Conservation (phyloP, 139 green algal genomes). For the Axilococcus clingmanii region DNA sequence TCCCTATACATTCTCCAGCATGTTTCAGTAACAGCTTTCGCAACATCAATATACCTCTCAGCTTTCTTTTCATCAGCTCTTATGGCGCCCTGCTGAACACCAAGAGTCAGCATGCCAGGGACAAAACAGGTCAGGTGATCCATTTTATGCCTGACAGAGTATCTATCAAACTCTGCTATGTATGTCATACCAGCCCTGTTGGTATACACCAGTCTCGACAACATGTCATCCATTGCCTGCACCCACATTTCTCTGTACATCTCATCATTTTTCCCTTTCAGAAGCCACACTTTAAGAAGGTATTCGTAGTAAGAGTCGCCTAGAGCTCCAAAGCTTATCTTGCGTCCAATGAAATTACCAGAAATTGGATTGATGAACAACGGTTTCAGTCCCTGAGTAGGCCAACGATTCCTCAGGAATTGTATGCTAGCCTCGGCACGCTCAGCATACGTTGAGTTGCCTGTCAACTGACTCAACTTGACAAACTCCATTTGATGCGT, state of each 20-base stretch:
- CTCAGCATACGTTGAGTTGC: slow-evolving; percentile 31
- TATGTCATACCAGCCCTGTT: slow-evolving; percentile 49
- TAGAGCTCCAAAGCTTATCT: slow-evolving; percentile 34
- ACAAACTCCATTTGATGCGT: slow-evolving; percentile 69
- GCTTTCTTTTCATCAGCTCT: slow-evolving; percentile 26
- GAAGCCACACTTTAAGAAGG: slow-evolving; percentile 73
- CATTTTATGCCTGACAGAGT: slow-evolving; percentile 35
- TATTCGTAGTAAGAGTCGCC: slow-evolving; percentile 72
- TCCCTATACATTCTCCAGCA: slow-evolving; percentile 45
- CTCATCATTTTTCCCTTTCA: slow-evolving; percentile 22
- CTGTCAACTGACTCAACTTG: slow-evolving; percentile 44
- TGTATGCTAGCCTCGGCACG: slow-evolving; percentile 21
- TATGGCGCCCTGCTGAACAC: slow-evolving; percentile 39
- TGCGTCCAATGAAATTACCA: not conserved
- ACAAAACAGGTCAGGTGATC: slow-evolving; percentile 85
- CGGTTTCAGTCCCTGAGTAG: slow-evolving; percentile 22
- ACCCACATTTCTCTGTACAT: slow-evolving; percentile 34
- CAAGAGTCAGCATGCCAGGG: slow-evolving; percentile 68
- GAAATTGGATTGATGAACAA: slow-evolving; percentile 13
- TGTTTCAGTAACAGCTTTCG: slow-evolving; percentile 30
- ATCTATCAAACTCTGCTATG: slow-evolving; percentile 29
- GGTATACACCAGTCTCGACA: slow-evolving; percentile 43
- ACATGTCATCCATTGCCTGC: slow-evolving; percentile 43
- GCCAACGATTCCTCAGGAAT: slow-evolving; percentile 16
- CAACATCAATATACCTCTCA: slow-evolving; percentile 33